Base-by-base conservation (phyloP, 2,329 filamentous ascomycete species). In the Talaromyces islandicus region DNA sequence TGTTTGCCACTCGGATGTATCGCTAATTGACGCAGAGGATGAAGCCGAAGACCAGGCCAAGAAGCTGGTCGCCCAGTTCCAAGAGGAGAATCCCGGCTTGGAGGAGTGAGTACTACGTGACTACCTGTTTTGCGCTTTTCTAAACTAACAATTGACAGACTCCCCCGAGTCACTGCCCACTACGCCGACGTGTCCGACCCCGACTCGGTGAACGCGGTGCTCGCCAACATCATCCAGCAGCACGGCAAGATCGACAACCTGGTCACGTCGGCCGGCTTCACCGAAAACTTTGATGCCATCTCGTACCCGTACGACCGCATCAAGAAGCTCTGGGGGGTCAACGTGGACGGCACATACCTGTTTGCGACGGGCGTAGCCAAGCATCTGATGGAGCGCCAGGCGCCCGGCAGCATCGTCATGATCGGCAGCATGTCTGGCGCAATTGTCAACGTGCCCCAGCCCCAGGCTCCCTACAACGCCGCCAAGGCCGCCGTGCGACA, bases 241-340 rank as follows among this genome's bases (percentile, higher is more conserved):
- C 92, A 96, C 73, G 88, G 88, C 75, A 88, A 89, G 75, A 91
- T 97, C 67, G 92, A 96, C 77, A 88, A 91, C 76, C 84, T 97
- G 27, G 92, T 97, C 68, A 97, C 93, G 27, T 95, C 91, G n/a
- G 93, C 93, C 55, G 93, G 93, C 52, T 96, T 97, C 79, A 94
- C 91, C 14, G 93, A 97, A 80, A 97, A 97, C 80, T 95, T 92
- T 71, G 89, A 95, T 69, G 93, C 93, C 53, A 89, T 92, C 69
- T 87, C 88, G 66, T 97, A 97, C 78, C 92, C 92, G 0, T 86
- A 92, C 67, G 91, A 96, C 67, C 89, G 92, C 65, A 88, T 97
- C 76, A 87, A 92, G 76, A 95, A 96, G 81, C 86, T 97, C 17
- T 97, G 91, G 91, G 87, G 86, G 55, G 93, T 97, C 71, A 96